Evolutionary conservation across 257 asterid species (phyloP), one percentile per base, ranked within the genome.

Genomic region (Solanum chmielewskii): DNA sequence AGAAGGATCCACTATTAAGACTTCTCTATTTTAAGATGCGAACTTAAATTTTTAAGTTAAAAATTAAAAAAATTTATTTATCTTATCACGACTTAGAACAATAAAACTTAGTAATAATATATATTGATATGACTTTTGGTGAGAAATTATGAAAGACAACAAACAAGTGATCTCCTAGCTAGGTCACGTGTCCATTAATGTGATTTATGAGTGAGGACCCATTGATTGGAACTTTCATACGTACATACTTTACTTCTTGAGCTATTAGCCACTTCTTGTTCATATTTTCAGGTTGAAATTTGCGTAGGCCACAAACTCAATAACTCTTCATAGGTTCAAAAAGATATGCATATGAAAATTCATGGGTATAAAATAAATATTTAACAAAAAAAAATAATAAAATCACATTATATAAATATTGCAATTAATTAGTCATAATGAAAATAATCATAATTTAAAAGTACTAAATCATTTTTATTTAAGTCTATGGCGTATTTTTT

Each of bases 181-280:
- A 21, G 16, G 81, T 75, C 60, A 42, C n/a, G 62, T 42, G 83
- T n/a, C 39, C 20, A 77, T 42, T 27, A 27, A 25, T 66, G 39
- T 15, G 83, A 77, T 45, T 44, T n/a, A 4, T 44, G 83, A 77
- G 21, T 16, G 62, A 77, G 84, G 64, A 77, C 64, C 84, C 64
- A 77, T 77, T 47, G 25, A 44, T 78, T 77, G 62, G 84, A 25
- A 44, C 60, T 76, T 77, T 14, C 25, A 78, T 25, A 9, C 15
- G 16, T 78, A 44, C 33, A n/a, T 12, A 25, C 33, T 13, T 25
- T 8, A 70, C n/a, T 25, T 11, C 81, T 73, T 35, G 2, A 74
- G 18, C 18, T 35, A 73, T 14, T 37, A 20, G 14, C 31, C 23
- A 15, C 16, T 73, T 23, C 33, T 76, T 74, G 47, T 74, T 77